These are phyloP conservation scores for Saccharomycopsis babjevae DNA, from an alignment of 805 yeast species.

Conservation along the genomic window DNA sequence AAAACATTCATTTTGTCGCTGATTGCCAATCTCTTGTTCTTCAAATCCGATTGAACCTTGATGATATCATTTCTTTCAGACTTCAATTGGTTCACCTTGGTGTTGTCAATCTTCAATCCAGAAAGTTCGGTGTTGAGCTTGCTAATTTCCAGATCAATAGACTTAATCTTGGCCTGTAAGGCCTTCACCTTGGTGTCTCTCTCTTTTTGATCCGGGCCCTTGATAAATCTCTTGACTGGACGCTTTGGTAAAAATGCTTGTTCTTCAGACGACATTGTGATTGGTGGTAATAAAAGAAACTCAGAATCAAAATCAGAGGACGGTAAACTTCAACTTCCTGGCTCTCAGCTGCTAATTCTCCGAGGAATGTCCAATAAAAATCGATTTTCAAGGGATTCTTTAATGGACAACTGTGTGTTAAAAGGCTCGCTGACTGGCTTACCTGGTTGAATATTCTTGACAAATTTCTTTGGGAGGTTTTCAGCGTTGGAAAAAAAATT, in stretches of 20 bases:
- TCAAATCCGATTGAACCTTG: slow-evolving; percentile 38
- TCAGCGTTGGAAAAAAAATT: not conserved
- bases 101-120: slow-evolving; percentile 34
- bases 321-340: too few species aligned
- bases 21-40: slow-evolving; percentile 34
- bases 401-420: too few species aligned
- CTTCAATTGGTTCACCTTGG: slow-evolving; percentile 44
- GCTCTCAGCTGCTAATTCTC: not conserved
- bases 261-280: not conserved
- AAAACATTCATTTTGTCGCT: slow-evolving; percentile 59
- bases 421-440: too few species aligned
- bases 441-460: not conserved
- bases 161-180: slow-evolving; percentile 51
- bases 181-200: slow-evolving; percentile 49
- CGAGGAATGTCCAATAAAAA: not conserved
- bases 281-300: not conserved
- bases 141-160: slow-evolving; percentile 44
- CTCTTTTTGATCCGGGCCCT: slow-evolving; percentile 63
- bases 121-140: slow-evolving; percentile 47
- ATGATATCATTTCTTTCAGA: slow-evolving; percentile 37
- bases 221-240: slow-evolving; percentile 43
- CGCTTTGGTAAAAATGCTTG: slow-evolving; percentile 7
- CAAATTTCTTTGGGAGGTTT: not conserved
- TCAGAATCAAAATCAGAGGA: not conserved
- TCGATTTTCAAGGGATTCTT: too few species aligned